These are phyloP conservation scores for Xylariaceae sp. DNA, from an alignment of 2,329 filamentous ascomycete genomes.

Conservation along the genomic window DNA sequence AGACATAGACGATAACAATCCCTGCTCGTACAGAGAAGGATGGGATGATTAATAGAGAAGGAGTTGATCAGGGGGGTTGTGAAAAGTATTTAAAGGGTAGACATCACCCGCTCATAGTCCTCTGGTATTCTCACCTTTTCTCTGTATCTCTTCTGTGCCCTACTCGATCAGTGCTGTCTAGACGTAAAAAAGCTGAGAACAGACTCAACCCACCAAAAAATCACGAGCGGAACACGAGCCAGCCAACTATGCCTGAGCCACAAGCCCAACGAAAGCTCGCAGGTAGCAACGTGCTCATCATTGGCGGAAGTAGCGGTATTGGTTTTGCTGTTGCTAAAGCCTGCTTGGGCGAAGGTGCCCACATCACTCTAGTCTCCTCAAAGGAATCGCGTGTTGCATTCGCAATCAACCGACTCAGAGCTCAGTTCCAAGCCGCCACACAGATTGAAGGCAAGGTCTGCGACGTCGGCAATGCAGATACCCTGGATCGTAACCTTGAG, in stretches of 20 bases:
- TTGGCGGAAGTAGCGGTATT: slow-evolving; percentile 67
- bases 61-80: background rate
- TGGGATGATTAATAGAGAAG: background rate
- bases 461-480: slow-evolving; percentile 47
- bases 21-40: background rate
- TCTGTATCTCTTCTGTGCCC: background rate
- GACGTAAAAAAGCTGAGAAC: background rate
- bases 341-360: slow-evolving; percentile 55
- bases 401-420: slow-evolving; percentile 48
- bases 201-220: background rate
- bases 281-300: slow-evolving; percentile 51
- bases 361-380: slow-evolving; percentile 64
- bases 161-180: background rate
- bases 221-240: background rate
- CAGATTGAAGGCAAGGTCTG: slow-evolving; percentile 46
- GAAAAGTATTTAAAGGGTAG: background rate
- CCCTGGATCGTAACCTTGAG: slow-evolving; percentile 51
- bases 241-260: background rate
- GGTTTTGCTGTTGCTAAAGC: slow-evolving; percentile 64
- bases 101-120: background rate
- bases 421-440: slow-evolving; percentile 41
- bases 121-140: background rate
- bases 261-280: background rate
- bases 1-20: background rate
- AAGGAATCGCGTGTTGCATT: slow-evolving; percentile 50